Base-by-base conservation (phyloP, 31 red algal genomes). In the Porphyra umbilicalis region DNA sequence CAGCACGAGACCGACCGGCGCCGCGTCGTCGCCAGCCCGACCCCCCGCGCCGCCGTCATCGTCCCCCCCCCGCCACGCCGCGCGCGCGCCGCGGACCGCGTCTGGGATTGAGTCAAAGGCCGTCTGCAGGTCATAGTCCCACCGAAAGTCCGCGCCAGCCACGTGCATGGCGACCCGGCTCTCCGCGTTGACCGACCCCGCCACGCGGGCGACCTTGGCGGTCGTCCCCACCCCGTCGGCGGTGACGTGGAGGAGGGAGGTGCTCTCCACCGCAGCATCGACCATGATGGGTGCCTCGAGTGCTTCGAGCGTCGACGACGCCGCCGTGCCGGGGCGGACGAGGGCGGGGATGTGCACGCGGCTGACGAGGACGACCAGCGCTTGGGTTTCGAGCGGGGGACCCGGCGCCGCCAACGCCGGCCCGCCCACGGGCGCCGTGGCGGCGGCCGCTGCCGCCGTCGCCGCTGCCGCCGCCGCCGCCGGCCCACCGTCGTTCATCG, bases 111-210 rank as follows among this genome's bases (percentile, higher is more conserved):
- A 82, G 39, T 84, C 82, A 6, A 93, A 38, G 35, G 82, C 91
- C 25, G 91, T 81, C 57, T 93, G 91, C 16, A 84, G 75, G 42
- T 93, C 91, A 40, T 88, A 79, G 67, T 93, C 91, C 91, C 91
- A 93, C 78, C 88, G 75, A 30, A 93, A 82, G 10, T 71, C 44
- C 13, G 83, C 33, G 77, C 80, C 83, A n/a, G 39, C 76, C 13
- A 93, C 71, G 32, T 18, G 79, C 15, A 93, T 35, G 33, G 33
- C 4, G 33, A 82, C 80, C 35, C 88, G 88, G 57, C 57, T 71
- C 57, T 71, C 57, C 14, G 57, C 57, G 30, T 71, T 71, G 57
- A 71, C 57, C 10, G 57, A 71, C 25, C 57, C 57, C 25, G 57
- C 57, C 25, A 71, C 57, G 25, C 57, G 57, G 57, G 25, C 57